These are phyloP conservation scores for Sporothrix pallida DNA, from an alignment of 2,329 filamentous ascomycete genomes.

Conservation along the genomic window DNA sequence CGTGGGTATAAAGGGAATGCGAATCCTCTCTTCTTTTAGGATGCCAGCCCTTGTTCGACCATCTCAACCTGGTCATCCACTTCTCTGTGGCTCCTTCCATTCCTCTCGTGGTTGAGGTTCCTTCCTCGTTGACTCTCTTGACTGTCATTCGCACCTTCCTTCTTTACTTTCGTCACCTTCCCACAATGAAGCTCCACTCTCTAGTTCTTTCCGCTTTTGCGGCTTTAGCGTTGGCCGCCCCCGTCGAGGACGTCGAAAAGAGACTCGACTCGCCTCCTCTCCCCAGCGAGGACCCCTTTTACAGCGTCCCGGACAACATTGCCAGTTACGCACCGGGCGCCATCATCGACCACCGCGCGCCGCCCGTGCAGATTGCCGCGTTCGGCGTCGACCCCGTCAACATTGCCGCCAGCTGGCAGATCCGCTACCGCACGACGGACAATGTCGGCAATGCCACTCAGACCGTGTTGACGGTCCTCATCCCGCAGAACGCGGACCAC, in stretches of 20 bases:
- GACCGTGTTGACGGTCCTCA: slow-evolving; percentile 27
- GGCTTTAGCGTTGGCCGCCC: background rate
- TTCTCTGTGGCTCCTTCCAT: background rate
- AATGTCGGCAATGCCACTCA: slow-evolving; percentile 29
- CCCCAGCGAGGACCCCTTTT: slow-evolving; percentile 31
- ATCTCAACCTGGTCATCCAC: background rate
- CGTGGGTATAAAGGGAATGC: background rate
- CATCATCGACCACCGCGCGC: slow-evolving; percentile 30
- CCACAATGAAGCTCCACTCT: background rate
- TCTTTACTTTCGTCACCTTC: too few relatives aligned
- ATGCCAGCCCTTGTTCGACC: too few relatives aligned
- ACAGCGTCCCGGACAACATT: slow-evolving; percentile 31
- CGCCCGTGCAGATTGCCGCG: slow-evolving; percentile 30
- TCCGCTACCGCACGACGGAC: slow-evolving; percentile 34
- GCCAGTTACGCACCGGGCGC: slow-evolving; percentile 17
- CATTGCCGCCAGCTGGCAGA: slow-evolving; percentile 27
- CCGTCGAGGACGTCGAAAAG: background rate
- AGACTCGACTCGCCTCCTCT: background rate
- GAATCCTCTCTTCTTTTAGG: background rate
- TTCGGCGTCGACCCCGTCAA: slow-evolving; percentile 23
- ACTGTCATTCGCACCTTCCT: background rate
- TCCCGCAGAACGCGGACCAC: slow-evolving; percentile 27
- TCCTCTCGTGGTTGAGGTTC: background rate
- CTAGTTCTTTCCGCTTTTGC: background rate
- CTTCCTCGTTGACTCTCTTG: background rate